phyloP scores from a whole-genome alignment of 176 grass and related monocot species.

The Tillandsia fasciculata region DNA sequence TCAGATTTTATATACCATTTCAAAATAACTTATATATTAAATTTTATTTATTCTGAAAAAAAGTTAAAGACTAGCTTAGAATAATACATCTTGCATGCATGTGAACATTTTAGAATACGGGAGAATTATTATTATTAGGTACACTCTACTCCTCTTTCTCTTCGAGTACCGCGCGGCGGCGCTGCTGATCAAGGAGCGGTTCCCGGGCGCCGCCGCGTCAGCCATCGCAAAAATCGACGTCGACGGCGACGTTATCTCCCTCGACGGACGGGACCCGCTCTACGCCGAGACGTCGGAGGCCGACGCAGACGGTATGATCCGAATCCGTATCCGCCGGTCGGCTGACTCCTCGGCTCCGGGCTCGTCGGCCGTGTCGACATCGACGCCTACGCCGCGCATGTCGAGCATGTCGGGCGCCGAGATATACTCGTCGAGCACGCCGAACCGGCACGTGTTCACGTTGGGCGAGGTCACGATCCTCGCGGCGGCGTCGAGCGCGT shows the following conservation, averaged over 20 bases:
- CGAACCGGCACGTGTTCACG: background rate
- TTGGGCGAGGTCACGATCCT: background rate
- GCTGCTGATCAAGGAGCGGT: constrained; percentile 12
- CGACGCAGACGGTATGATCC: constrained; percentile 19
- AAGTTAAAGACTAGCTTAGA: no score
- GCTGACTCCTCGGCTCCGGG: background rate
- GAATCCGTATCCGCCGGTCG: constrained; percentile 12
- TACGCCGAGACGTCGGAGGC: constrained; percentile 19
- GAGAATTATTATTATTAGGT: constrained; percentile 1
- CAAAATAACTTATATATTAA: no score
- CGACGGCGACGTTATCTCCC: constrained; percentile 23
- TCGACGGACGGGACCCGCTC: constrained; percentile 19
- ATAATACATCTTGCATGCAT: no score
- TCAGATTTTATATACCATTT: no score
- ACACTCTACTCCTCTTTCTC: constrained; percentile 25
- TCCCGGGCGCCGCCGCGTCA: constrained; percentile 10
- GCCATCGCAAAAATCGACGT: constrained; percentile 17
- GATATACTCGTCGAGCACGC: constrained; percentile 20
- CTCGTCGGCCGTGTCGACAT: constrained; percentile 2
- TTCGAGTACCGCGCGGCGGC: constrained; percentile 24
- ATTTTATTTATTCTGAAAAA: no score
- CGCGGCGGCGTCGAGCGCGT: constrained; percentile 6
- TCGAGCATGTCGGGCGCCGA: constrained; percentile 16
- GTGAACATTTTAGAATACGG: background rate
- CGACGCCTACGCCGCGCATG: constrained; percentile 6